Evolutionary conservation across 1,284 basidiomycete species (phyloP), one percentile per base, ranked within the genome.

Genomic region (Austroboletus novae-zelandiae): DNA sequence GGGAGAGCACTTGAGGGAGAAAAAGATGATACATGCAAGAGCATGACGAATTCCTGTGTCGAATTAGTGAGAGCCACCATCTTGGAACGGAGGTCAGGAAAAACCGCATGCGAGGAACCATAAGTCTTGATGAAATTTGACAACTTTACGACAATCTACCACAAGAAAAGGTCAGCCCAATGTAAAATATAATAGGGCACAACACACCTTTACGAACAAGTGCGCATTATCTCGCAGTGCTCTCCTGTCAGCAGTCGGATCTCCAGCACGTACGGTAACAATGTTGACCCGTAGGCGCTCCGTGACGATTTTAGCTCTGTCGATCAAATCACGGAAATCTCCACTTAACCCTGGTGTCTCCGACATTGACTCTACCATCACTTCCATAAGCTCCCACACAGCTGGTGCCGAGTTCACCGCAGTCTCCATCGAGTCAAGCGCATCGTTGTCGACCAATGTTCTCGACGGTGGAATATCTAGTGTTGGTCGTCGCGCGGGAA

Each of bases 11-110:
- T 67, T 20, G 80, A 70, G 3, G 80, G 75, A 30, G 89, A 81
- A 61, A 86, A 85, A 0, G 87, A 89, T n/a, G 89, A 89, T 43
- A 88, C 83, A 62, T 89, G 86, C 15, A 91, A 70, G 44, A 91
- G 74, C 60, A 89, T 86, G 45, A 86, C 81, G 57, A 89, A 85
- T 62, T 87, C 86, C 66, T 91, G 84, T 9, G 89, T 89, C 25
- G 84, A 78, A 57, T 88, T 86, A 36, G 84, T 87, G 52, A 91
- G 75, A 54, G 80, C 79, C 44, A 85, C 79, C 72, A 91, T 83
- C 61, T 83, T 81, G 44, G 72, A 76, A 49, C 85, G 79, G 44
- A 91, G 70, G 36, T 73, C 69, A 15, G 79, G 67, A 15, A 85
- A 78, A n/a, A 85, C 72, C 14, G 74, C 69, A 55, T 79, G 78